These are phyloP conservation scores for Lactifluus pinguis DNA, from an alignment of 768 basidiomycete genomes.

Conservation along the genomic window DNA sequence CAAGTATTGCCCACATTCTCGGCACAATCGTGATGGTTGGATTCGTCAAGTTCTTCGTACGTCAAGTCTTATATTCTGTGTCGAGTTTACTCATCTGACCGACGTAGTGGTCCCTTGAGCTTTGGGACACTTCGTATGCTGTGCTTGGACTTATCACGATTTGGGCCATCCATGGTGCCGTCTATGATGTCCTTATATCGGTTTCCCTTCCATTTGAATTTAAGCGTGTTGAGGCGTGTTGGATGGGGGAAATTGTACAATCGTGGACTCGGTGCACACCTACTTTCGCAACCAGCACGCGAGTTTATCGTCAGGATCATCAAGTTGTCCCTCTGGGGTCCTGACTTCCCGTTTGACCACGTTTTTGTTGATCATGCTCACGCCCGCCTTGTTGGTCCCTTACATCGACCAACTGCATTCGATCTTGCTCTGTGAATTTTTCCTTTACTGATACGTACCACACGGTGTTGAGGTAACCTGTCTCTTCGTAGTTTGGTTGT, in stretches of 20 bases:
- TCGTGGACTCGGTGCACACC: slow-evolving; percentile 81
- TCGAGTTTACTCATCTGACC: no score
- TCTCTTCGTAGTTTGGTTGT: slow-evolving; percentile 69
- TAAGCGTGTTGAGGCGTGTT: slow-evolving; percentile 99
- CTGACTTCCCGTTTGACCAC: slow-evolving; percentile 84
- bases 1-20: slow-evolving; percentile 76
- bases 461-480: slow-evolving; percentile 20
- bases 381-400: slow-evolving; percentile 77
- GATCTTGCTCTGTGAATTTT: slow-evolving; percentile 80
- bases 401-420: slow-evolving; percentile 86
- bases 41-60: slow-evolving; percentile 95
- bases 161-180: slow-evolving; percentile 81
- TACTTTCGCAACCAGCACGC: slow-evolving; percentile 90
- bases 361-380: slow-evolving; percentile 81
- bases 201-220: slow-evolving; percentile 94
- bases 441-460: not conserved
- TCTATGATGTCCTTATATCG: slow-evolving; percentile 91
- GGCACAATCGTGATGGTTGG: slow-evolving; percentile 81
- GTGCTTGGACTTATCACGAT: slow-evolving; percentile 88
- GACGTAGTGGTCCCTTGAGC: slow-evolving; percentile 85
- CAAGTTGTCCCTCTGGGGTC: slow-evolving; percentile 94
- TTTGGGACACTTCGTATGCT: slow-evolving; percentile 95
- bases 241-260: slow-evolving; percentile 99
- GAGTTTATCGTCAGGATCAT: slow-evolving; percentile 98
- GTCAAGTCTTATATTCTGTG: slow-evolving; percentile 27